Evolutionary conservation across 2,329 filamentous ascomycete genomes (phyloP), one percentile per base, ranked within the genome.

Genomic region (Setomelanomma holmii): DNA sequence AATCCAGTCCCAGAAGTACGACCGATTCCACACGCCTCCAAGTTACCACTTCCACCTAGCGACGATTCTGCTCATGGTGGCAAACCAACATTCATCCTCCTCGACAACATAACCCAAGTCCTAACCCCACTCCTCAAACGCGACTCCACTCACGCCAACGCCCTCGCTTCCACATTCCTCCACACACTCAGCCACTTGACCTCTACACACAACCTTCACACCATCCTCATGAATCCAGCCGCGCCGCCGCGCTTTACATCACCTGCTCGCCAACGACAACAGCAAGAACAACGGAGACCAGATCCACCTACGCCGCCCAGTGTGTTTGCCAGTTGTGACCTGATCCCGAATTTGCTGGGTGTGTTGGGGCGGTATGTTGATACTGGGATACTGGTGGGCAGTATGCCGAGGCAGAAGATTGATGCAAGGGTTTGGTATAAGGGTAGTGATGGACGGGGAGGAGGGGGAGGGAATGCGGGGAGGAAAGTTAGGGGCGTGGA

Each of bases 161-260:
- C 74, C 10, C 63, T 78, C 4, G 58, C 79, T 11, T 61, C 74
- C 12, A 65, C 71, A 11, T 74, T 82, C 46, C 70, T 82, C 54
- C 72, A 72, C 33, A 68, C 71, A 4, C 68, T 82, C 12, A 49
- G 57, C 4, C 66, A 77, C 44, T 64, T 82, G 24, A 77, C 77
- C 6, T 52, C 43, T 5, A 55, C 56, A 4, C 64, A 78, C 54
- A 45, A 65, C 16, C 62, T 81, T 14, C 72, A 74, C 63, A 77
- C 76, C 5, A 36, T 79, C n/a, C 58, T 80, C 12, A 34, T 73
- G 4, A 79, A 77, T 56, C 66, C 66, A 11, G 63, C 63, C 10
- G 58, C 62, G 1, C 51, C 50, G 7, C 52, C 58, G 6, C 62
- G 56, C 14, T 11, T 45, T 12, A 1, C 46, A 16, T 44, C 56